These are phyloP conservation scores for Gossypium schwendimanii DNA, from an alignment of 441 rosid species.

Conservation along the genomic window DNA sequence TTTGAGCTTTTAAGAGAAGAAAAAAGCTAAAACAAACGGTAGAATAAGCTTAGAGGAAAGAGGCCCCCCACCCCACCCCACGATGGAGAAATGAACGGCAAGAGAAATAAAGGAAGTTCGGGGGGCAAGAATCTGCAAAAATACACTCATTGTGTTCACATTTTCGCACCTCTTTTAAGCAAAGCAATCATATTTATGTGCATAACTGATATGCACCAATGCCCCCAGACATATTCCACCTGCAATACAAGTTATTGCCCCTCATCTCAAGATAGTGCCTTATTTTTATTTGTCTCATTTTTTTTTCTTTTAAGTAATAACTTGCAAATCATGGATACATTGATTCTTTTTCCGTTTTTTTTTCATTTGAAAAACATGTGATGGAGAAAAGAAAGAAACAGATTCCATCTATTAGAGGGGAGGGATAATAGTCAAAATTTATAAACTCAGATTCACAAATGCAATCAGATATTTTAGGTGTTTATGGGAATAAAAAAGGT, in stretches of 20 bases:
- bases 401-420: background rate
- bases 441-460: background rate
- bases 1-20: background rate
- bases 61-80: conserved; percentile 14
- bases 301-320: background rate
- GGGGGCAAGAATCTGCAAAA: background rate
- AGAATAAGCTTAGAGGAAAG: background rate
- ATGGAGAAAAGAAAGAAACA: conserved; percentile 3
- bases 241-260: background rate
- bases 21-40: background rate
- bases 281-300: background rate
- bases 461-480: conserved; percentile 11
- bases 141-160: background rate
- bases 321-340: background rate
- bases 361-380: conserved; percentile 7
- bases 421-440: background rate
- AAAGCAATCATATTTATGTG: conserved; percentile 10
- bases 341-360: background rate
- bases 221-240: conserved; percentile 8
- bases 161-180: conserved; percentile 17
- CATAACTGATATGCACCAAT: background rate
- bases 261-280: background rate
- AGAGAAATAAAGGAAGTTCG: background rate
- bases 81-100: conserved; percentile 15
- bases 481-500: conserved; percentile 1